phyloP scores from a whole-genome alignment of 257 asterid species.

The Cinchona pubescens region DNA sequence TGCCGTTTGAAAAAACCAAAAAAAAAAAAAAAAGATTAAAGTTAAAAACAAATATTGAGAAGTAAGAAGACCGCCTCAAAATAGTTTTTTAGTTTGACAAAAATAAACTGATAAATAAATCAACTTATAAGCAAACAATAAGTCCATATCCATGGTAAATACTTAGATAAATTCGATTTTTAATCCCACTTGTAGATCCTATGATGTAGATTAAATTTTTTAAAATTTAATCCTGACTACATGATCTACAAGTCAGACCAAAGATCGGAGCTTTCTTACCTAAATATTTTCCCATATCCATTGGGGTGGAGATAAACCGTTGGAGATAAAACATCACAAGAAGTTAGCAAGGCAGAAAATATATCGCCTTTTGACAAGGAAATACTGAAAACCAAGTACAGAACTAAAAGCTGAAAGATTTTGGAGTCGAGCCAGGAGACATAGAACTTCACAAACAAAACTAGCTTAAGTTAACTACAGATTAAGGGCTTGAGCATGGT shows the following conservation, averaged over 20 bases:
- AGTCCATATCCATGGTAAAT: too few species aligned
- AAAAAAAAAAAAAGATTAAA: too few species aligned
- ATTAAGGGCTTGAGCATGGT: constrained; percentile 88
- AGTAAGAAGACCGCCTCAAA: not conserved
- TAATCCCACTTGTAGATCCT: too few species aligned
- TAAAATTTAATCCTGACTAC: too few species aligned
- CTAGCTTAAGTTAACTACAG: constrained; percentile 15
- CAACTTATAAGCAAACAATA: not conserved
- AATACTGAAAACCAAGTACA: not conserved
- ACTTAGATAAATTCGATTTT: too few species aligned
- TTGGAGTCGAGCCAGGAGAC: not conserved
- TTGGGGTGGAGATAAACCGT: too few species aligned
- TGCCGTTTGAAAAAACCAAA: too few species aligned
- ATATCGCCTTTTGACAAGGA: not conserved
- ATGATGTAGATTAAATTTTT: too few species aligned
- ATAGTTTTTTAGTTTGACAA: not conserved
- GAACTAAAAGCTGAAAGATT: not conserved
- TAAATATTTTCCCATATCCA: too few species aligned
- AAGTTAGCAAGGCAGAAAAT: not conserved
- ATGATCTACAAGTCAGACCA: too few species aligned
- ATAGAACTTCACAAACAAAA: not conserved
- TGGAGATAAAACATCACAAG: not conserved
- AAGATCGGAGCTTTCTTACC: too few species aligned
- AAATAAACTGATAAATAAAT: not conserved
- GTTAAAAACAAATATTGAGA: not conserved